phyloP scores from a whole-genome alignment of 2,329 filamentous ascomycete genomes.

The Hortaea werneckii region DNA sequence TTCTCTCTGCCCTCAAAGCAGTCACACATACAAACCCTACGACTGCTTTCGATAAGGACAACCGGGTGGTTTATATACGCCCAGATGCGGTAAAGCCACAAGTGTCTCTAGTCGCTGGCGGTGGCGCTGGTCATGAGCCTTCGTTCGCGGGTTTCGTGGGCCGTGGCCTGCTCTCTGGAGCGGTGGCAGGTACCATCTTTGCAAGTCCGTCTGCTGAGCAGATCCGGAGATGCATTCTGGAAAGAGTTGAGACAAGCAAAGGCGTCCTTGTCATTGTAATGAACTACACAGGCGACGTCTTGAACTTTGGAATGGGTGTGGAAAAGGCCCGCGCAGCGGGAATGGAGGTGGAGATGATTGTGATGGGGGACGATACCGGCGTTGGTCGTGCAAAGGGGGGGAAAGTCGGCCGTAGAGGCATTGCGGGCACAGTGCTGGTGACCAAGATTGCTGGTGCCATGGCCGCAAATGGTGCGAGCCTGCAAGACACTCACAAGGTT shows the following conservation, averaged over 20 bases:
- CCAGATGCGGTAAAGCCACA: slow-evolving; percentile 43
- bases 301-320: slow-evolving; percentile 89
- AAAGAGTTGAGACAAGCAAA: slow-evolving; percentile 57
- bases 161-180: slow-evolving; percentile 65
- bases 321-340: slow-evolving; percentile 82
- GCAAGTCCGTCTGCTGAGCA: slow-evolving; percentile 74
- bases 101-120: slow-evolving; percentile 78
- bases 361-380: slow-evolving; percentile 85
- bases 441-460: slow-evolving; percentile 81
- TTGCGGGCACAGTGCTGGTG: slow-evolving; percentile 85
- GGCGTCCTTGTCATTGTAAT: slow-evolving; percentile 87
- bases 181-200: slow-evolving; percentile 80
- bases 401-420: slow-evolving; percentile 85
- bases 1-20: slow-evolving; percentile 64
- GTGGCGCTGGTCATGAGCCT: slow-evolving; percentile 83
- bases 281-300: slow-evolving; percentile 57
- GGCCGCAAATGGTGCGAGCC: slow-evolving; percentile 52
- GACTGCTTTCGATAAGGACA: slow-evolving; percentile 62
- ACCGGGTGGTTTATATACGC: slow-evolving; percentile 76
- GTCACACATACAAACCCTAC: slow-evolving; percentile 78
- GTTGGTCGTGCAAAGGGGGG: slow-evolving; percentile 72
- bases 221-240: slow-evolving; percentile 64
- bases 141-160: slow-evolving; percentile 82
- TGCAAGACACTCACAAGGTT: slow-evolving; percentile 63
- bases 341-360: slow-evolving; percentile 72